Conservation (phyloP, 768 basidiomycete species). For the Rhizopogon vesiculosus region DNA sequence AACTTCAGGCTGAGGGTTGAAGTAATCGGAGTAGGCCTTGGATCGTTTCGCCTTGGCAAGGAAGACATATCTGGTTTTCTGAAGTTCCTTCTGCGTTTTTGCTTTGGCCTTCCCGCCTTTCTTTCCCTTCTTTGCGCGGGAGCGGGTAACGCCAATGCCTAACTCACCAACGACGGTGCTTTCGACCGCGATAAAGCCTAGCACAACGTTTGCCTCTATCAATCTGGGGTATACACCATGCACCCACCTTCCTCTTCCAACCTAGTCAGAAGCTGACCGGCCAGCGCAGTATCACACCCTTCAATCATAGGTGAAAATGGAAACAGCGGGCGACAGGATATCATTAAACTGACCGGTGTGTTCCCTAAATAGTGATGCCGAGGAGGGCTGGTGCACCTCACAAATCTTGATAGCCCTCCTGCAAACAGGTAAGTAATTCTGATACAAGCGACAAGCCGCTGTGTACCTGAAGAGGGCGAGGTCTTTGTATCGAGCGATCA, state of each 20-base stretch:
- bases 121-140: conserved; percentile 35
- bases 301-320: conserved; percentile 2
- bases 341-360: conserved; percentile 44
- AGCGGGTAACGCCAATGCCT: conserved; percentile 35
- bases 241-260: conserved; percentile 67
- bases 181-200: conserved; percentile 61
- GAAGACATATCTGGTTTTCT: conserved; percentile 57
- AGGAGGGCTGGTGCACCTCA: conserved; percentile 44
- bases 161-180: conserved; percentile 44
- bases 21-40: conserved; percentile 60
- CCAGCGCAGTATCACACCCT: conserved; percentile 53
- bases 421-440: conserved; percentile 1
- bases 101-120: conserved; percentile 38
- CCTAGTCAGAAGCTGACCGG: conserved; percentile 60
- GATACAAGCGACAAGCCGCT: not conserved
- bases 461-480: conserved; percentile 66
- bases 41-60: conserved; percentile 41
- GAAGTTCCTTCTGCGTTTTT: conserved; percentile 44
- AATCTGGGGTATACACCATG: not conserved
- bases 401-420: conserved; percentile 71
- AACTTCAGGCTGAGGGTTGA: conserved; percentile 53
- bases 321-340: not conserved
- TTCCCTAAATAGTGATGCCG: conserved; percentile 50
- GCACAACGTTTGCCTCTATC: not conserved
- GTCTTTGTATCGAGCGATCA: conserved; percentile 62